Conservation (phyloP, 1,284 basidiomycete genomes). For the Papiliotrema laurentii region DNA sequence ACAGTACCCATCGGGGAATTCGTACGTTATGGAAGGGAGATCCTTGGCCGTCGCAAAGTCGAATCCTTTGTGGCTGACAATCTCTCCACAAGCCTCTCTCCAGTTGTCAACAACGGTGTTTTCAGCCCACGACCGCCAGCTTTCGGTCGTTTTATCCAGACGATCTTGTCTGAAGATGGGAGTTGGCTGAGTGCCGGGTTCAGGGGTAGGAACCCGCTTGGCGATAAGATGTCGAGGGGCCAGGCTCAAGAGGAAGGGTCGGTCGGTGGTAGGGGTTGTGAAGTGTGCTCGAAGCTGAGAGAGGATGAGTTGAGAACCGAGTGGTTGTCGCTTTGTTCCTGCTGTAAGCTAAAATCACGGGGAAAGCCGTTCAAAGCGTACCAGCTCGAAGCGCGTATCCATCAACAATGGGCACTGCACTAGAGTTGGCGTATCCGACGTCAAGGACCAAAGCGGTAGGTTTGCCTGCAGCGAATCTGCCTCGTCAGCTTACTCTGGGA, state of each 20-base stretch:
- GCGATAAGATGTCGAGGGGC: constrained; percentile 78
- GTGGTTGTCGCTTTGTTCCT: constrained; percentile 49
- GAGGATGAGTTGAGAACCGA: constrained; percentile 41
- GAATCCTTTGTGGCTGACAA: constrained; percentile 49
- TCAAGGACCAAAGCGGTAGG: constrained; percentile 94
- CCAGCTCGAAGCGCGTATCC: constrained; percentile 97
- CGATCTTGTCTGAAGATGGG: constrained; percentile 71
- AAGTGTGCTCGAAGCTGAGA: constrained; percentile 45
- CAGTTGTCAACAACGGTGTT: constrained; percentile 84
- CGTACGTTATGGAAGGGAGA: constrained; percentile 56
- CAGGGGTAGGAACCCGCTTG: constrained; percentile 62
- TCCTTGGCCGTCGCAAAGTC: constrained; percentile 33
- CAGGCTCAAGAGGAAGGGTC: constrained; percentile 39
- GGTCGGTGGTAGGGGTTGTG: constrained; percentile 21
- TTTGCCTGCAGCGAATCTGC: constrained; percentile 90
- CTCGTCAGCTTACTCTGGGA: constrained; percentile 4
- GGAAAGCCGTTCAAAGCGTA: constrained; percentile 23
- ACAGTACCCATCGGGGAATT: constrained; percentile 94
- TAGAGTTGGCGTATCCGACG: constrained; percentile 80
- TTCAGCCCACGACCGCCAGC: constrained; percentile 80
- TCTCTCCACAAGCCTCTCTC: constrained; percentile 81
- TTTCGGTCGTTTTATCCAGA: constrained; percentile 64
- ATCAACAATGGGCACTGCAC: constrained; percentile 92
- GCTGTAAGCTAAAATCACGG: neutral
- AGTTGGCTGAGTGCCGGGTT: constrained; percentile 59